Percentiles rank a stretch among this genome's conserved stretches.
Evolutionary conservation across 345 rosid species (phyloP).

Genomic region (Eucalyptus fibrosa): DNA sequence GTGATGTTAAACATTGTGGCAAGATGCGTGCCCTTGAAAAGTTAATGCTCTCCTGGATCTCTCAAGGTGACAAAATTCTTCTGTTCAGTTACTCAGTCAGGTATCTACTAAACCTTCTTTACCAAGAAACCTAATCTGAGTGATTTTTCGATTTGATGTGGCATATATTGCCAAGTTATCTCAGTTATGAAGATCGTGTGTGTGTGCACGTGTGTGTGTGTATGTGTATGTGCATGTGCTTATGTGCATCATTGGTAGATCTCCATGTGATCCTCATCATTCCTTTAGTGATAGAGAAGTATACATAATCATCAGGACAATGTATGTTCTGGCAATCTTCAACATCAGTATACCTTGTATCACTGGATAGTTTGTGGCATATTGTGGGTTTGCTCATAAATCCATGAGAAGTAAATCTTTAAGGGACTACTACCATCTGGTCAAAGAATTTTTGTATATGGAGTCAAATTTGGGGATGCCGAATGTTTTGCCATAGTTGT

Average conservation of each 20-base stretch:
- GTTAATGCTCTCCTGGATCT: slow-evolving; percentile 68
- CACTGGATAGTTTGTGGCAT: not conserved
- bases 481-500: not conserved
- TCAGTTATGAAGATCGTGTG: not conserved
- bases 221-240: not conserved
- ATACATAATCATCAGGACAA: not conserved
- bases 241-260: not conserved
- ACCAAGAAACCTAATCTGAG: not conserved
- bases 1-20: slow-evolving; percentile 80
- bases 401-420: not conserved
- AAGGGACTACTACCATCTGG: not conserved
- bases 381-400: not conserved
- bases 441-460: not conserved
- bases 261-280: not conserved
- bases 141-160: not conserved
- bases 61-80: slow-evolving; percentile 86
- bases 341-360: not conserved
- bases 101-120: slow-evolving; percentile 9
- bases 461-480: not conserved
- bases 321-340: not conserved
- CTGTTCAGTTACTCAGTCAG: slow-evolving; percentile 94
- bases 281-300: not conserved
- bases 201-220: not conserved
- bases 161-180: not conserved
- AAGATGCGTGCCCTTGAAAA: slow-evolving; percentile 89